A percentile compares a stretch with the other conserved stretches of the same genome.
phyloP scores from a whole-genome alignment of 2,329 filamentous ascomycete species.

The Aspergillus pseudoterreus region DNA sequence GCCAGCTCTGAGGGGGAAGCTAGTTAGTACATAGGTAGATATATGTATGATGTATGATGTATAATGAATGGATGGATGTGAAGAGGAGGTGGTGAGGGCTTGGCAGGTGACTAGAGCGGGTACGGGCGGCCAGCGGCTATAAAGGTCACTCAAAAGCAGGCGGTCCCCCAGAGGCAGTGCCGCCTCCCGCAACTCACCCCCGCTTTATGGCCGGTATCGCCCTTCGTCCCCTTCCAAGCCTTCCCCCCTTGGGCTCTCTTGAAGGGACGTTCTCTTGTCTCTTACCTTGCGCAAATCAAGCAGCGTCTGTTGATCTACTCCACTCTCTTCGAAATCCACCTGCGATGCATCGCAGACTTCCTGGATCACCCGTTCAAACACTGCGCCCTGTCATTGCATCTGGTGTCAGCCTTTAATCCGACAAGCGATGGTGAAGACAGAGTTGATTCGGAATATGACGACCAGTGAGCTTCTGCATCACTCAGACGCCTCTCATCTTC shows the following conservation, averaged over 20 bases:
- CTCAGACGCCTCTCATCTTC: constrained; percentile 4
- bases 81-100: constrained; percentile 7
- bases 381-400: constrained; percentile 55
- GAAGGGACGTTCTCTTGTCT: constrained; percentile 15
- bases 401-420: constrained; percentile 25
- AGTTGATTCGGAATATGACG: constrained; percentile 3
- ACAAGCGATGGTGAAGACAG: background rate
- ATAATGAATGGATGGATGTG: background rate
- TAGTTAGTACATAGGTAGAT: background rate
- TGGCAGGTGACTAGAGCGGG: constrained; percentile 23
- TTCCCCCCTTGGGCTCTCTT: background rate
- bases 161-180: constrained; percentile 31
- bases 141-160: constrained; percentile 38
- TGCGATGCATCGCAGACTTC: constrained; percentile 87
- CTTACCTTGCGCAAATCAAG: constrained; percentile 85
- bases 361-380: constrained; percentile 89
- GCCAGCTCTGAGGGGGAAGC: constrained; percentile 69
- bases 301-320: constrained; percentile 81
- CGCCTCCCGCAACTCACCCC: constrained; percentile 34
- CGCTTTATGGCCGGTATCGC: constrained; percentile 20
- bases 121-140: constrained; percentile 34
- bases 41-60: background rate
- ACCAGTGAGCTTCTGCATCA: constrained; percentile 15
- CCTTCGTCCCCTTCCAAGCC: constrained; percentile 7
- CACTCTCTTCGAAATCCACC: constrained; percentile 95